Conservation (phyloP, 306 rosid species). For the Albizia julibrissin region DNA sequence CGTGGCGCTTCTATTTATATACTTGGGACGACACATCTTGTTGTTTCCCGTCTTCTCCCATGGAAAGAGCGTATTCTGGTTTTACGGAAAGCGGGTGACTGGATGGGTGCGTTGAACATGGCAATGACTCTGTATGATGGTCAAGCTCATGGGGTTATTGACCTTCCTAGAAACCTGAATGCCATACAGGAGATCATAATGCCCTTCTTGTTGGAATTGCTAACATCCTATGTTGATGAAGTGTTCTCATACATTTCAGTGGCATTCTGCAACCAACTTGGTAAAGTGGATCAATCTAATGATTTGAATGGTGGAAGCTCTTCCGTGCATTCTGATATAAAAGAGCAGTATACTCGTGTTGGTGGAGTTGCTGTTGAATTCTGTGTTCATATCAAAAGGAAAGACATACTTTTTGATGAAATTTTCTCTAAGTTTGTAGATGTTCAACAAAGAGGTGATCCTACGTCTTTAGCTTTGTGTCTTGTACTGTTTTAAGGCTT, state of each 20-base stretch:
- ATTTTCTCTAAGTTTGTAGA: conserved; percentile 78
- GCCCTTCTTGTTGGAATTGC: conserved; percentile 91
- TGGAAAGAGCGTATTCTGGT: conserved; percentile 95
- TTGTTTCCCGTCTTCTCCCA: conserved; percentile 91
- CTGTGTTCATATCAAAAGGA: conserved; percentile 92
- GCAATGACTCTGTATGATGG: conserved; percentile 93
- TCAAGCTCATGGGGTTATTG: conserved; percentile 91
- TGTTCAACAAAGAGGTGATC: conserved; percentile 84
- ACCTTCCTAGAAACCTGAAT: conserved; percentile 91
- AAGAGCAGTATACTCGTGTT: conserved; percentile 90
- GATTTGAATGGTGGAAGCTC: conserved; percentile 46
- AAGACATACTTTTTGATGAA: conserved; percentile 93
- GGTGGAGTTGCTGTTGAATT: conserved; percentile 99
- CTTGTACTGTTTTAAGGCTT: conserved; percentile 17
- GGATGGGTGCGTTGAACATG: conserved; percentile 99
- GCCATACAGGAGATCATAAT: conserved; percentile 88
- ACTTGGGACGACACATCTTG: conserved; percentile 80
- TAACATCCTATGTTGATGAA: conserved; percentile 88
- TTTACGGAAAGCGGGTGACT: conserved; percentile 87
- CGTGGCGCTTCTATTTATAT: conserved; percentile 95
- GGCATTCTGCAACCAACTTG: conserved; percentile 90
- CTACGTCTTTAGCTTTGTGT: conserved; percentile 25
- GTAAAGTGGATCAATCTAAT: conserved; percentile 56
- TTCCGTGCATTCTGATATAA: conserved; percentile 78
- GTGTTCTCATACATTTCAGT: conserved; percentile 94